Percentiles rank a stretch among this genome's conserved stretches.
phyloP scores from a whole-genome alignment of 352 stramenopile genomes.

The Aphanomyces euteiches region DNA sequence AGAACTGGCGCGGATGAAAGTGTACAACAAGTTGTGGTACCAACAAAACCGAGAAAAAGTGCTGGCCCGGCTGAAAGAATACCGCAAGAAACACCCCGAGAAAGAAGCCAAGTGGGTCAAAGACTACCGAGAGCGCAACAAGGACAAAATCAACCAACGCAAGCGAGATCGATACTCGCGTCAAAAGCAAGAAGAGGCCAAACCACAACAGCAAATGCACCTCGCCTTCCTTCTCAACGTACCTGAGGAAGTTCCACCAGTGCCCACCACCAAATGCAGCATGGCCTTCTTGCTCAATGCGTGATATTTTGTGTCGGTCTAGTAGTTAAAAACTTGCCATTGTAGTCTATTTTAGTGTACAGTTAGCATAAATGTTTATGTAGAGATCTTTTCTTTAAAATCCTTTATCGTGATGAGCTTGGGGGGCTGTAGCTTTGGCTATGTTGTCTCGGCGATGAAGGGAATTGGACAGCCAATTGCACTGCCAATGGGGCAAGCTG shows the following conservation, averaged over 20 bases:
- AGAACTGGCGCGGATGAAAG: constrained; percentile 11
- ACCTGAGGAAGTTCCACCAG: not conserved
- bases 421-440: too few species aligned
- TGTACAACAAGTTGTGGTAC: constrained; percentile 20
- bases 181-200: not conserved
- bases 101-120: constrained; percentile 24
- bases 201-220: not conserved
- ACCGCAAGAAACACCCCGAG: constrained; percentile 19
- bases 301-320: not conserved
- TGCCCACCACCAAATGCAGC: not conserved
- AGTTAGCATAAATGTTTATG: not conserved
- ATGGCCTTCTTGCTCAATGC: constrained; percentile 18
- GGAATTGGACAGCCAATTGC: too few species aligned
- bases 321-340: not conserved
- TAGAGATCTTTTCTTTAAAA: too few species aligned
- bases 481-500: too few species aligned
- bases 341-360: not conserved
- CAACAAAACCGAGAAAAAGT: constrained; percentile 15
- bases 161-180: constrained; percentile 8
- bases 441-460: too few species aligned
- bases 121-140: constrained; percentile 19
- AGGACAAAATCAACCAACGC: constrained; percentile 18
- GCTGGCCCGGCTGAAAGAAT: constrained; percentile 1
- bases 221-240: not conserved
- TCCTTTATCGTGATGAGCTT: too few species aligned